These are phyloP conservation scores for Lepidopterella palustris DNA, from an alignment of 495 filamentous ascomycete genomes.

Conservation along the genomic window DNA sequence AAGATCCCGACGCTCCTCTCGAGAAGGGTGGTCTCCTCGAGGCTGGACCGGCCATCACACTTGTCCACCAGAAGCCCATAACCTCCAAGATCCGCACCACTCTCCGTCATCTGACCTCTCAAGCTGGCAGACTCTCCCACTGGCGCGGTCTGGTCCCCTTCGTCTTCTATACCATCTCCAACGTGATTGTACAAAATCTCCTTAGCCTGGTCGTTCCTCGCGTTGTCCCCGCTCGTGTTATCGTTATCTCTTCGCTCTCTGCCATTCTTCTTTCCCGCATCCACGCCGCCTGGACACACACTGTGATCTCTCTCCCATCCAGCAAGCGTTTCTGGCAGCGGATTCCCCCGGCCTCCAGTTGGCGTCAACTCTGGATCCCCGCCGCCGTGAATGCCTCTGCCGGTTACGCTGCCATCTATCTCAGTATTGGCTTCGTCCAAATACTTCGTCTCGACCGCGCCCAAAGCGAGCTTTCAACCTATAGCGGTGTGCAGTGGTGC, in stretches of 20 bases:
- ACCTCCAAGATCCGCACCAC: conserved; percentile 53
- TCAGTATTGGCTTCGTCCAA: conserved; percentile 26
- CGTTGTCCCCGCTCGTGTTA: conserved; percentile 31
- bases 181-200: conserved; percentile 35
- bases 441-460: conserved; percentile 19
- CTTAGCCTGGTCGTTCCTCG: conserved; percentile 36
- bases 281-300: conserved; percentile 55
- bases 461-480: conserved; percentile 27
- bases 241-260: conserved; percentile 38
- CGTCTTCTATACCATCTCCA: conserved; percentile 37
- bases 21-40: conserved; percentile 30
- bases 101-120: conserved; percentile 49
- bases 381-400: conserved; percentile 42
- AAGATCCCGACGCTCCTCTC: conserved; percentile 26
- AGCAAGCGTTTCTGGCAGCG: conserved; percentile 47
- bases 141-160: conserved; percentile 52
- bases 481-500: conserved; percentile 20
- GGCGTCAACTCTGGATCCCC: conserved; percentile 48
- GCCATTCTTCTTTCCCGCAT: conserved; percentile 45
- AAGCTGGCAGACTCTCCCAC: conserved; percentile 49
- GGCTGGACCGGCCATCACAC: conserved; percentile 29
- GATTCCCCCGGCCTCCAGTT: conserved; percentile 41
- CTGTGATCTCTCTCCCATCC: conserved; percentile 52
- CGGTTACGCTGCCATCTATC: conserved; percentile 32
- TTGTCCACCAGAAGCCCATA: conserved; percentile 47